Percentiles rank a stretch among this genome's conserved stretches.
Conservation (phyloP, 129 eudicot genomes). For the Flaveria linearis region DNA sequence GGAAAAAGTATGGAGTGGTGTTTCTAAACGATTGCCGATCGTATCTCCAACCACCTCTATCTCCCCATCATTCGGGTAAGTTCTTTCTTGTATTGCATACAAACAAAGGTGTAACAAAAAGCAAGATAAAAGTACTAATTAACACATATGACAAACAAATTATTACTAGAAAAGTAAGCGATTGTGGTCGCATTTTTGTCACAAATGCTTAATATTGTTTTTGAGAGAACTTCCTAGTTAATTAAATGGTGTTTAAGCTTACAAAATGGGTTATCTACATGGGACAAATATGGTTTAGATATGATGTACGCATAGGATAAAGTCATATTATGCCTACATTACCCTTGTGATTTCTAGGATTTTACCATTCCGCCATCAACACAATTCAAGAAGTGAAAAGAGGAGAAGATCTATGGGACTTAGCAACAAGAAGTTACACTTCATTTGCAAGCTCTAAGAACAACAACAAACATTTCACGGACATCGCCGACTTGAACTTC, state of each 20-base stretch:
- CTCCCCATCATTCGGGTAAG: slow-evolving; percentile 42
- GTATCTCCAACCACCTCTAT: slow-evolving; percentile 48
- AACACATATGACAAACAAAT: no score
- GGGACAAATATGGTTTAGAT: no score
- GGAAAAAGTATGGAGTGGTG: slow-evolving; percentile 54
- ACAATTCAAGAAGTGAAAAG: slow-evolving; percentile 42
- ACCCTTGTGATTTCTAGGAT: slow-evolving; percentile 35
- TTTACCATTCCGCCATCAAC: slow-evolving; percentile 58
- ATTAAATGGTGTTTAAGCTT: no score
- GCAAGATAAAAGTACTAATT: background rate
- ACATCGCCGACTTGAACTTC: slow-evolving; percentile 54
- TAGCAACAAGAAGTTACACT: slow-evolving; percentile 49
- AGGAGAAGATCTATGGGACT: slow-evolving; percentile 52
- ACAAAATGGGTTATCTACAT: no score
- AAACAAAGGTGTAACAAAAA: background rate
- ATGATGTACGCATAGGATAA: no score
- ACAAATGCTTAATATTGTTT: no score
- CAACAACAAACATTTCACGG: slow-evolving; percentile 54
- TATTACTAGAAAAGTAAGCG: no score
- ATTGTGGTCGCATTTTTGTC: no score
- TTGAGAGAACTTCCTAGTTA: no score
- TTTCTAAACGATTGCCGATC: slow-evolving; percentile 56
- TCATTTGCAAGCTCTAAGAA: slow-evolving; percentile 42
- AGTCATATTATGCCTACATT: background rate
- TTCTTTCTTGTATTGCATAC: background rate